Evolutionary conservation across 2,329 filamentous ascomycete species (phyloP), one percentile per base, ranked within the genome.

Genomic region (Ustilaginoidea virens): DNA sequence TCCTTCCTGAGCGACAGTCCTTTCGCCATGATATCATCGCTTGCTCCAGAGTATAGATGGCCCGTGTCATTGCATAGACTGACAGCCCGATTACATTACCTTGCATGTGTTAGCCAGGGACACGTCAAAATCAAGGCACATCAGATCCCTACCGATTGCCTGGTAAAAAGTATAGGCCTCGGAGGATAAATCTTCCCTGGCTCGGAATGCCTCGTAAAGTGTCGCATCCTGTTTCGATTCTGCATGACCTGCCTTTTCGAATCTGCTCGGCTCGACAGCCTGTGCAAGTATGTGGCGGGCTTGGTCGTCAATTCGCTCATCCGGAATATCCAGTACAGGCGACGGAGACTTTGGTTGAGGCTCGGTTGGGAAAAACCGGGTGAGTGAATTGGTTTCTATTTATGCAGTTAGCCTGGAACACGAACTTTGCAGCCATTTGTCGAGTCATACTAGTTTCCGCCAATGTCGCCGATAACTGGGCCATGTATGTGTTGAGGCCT

Each of bases 401-500:
- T 26, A 5, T 5, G 10, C 25, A 21, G 29, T 14, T 19, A 28
- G 12, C 20, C 9, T 11, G 9, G 19, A 23, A 7, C 19, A 9
- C 8, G 9, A n/a, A 23, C 10, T 13, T 20, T 13, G 7, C 16
- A 5, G 6, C 3, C 15, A n/a, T 16, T 16, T 9, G 9, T 17
- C 7, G 9, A n/a, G 9, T 31, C 45, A 36, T 31, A 58, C 55
- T 49, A 27, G 36, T 48, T 18, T 39, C 41, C 21, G 54, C 51
- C 21, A 48, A 37, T 2, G 49, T 40, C 13, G 48, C 47, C 10
- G 46, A 35, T 9, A 58, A 34, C 12, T 53, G 43, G 17, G 45
- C 63, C 49, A 83, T 63, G 44, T 83, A 85, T 17, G 69, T 58
- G 39, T 81, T 72, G 23, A 82, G 52, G 31, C 78, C 64, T 14